These are phyloP conservation scores for Phytophthora tubulina DNA, from an alignment of 352 stramenopile genomes.

Conservation along the genomic window DNA sequence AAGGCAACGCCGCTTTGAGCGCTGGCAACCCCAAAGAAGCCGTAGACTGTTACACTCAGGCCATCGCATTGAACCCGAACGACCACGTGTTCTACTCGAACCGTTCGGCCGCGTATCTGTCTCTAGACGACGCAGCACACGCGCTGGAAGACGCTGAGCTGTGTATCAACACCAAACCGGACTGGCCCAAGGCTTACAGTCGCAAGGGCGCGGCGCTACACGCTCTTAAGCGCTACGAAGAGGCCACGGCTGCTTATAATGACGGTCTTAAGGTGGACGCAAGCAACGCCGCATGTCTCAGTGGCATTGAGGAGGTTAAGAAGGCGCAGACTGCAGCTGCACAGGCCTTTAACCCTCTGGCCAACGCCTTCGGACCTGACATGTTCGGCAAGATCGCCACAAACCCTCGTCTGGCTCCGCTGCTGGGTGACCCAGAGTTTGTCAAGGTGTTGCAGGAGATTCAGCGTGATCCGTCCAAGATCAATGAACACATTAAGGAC, in stretches of 20 bases:
- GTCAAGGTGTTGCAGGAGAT: constrained; percentile 79
- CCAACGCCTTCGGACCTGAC: constrained; percentile 94
- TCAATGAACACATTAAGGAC: constrained; percentile 85
- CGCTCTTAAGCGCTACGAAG: constrained; percentile 89
- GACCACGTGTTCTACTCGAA: constrained; percentile 99
- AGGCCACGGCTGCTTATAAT: constrained; percentile 87
- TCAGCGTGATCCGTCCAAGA: constrained; percentile 78
- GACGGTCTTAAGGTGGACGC: constrained; percentile 93
- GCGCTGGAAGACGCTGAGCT: constrained; percentile 97
- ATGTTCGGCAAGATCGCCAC: constrained; percentile 95
- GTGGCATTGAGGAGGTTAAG: constrained; percentile 94
- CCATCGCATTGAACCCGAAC: constrained; percentile 94
- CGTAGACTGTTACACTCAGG: constrained; percentile 97
- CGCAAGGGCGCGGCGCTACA: constrained; percentile 98
- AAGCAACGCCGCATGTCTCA: constrained; percentile 91
- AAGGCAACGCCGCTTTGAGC: constrained; percentile 97
- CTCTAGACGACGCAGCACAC: constrained; percentile 90
- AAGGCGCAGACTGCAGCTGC: constrained; percentile 73
- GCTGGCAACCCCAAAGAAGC: constrained; percentile 94
- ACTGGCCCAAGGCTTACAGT: constrained; percentile 98
- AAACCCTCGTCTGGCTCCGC: constrained; percentile 87
- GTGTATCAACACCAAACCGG: constrained; percentile 95
- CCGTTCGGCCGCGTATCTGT: constrained; percentile 98
- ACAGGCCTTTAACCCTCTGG: constrained; percentile 87
- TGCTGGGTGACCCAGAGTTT: constrained; percentile 95